Percentiles rank a stretch among this genome's conserved stretches.
Evolutionary conservation across 2,329 filamentous ascomycete species (phyloP).

Genomic region (Trichoderma brevicompactum): DNA sequence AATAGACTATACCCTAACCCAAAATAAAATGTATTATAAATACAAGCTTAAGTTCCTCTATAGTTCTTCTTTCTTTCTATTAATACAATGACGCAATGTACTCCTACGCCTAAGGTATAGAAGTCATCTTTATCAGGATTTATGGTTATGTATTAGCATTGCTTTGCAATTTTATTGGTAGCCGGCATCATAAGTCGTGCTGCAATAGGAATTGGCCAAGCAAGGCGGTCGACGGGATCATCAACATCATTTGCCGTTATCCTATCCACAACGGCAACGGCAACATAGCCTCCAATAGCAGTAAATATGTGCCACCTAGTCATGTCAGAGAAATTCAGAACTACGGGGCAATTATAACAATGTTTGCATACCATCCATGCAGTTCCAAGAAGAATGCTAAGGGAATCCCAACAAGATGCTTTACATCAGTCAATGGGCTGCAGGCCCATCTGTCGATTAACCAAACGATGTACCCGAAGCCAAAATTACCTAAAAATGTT

Average conservation of each 20-base stretch:
- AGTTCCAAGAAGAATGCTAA: slow-evolving; percentile 47
- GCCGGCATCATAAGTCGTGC: slow-evolving; percentile 8
- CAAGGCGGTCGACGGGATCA: slow-evolving; percentile 39
- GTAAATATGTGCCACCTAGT: slow-evolving; percentile 50
- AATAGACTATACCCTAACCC: too few relatives aligned
- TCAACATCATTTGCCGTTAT: slow-evolving; percentile 41
- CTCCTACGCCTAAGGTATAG: too few relatives aligned
- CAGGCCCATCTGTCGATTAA: slow-evolving; percentile 46
- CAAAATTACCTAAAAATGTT: slow-evolving; percentile 35
- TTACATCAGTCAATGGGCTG: slow-evolving; percentile 35
- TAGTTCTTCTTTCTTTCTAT: too few relatives aligned
- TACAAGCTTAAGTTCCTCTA: too few relatives aligned
- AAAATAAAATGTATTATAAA: too few relatives aligned
- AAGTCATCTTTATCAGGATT: too few relatives aligned
- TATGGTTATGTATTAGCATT: too few relatives aligned
- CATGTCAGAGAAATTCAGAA: background rate
- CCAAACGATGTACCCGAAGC: slow-evolving; percentile 47
- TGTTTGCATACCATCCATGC: slow-evolving; percentile 46
- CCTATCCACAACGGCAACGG: slow-evolving; percentile 44
- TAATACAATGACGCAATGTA: too few relatives aligned
- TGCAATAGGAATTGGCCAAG: slow-evolving; percentile 43
- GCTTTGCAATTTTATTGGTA: too few relatives aligned
- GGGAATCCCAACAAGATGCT: slow-evolving; percentile 42
- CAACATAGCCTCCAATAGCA: slow-evolving; percentile 47
- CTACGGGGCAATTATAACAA: background rate